A percentile compares a stretch with the other conserved stretches of the same genome.
Conservation (phyloP, 23 red algal species). For the Gracilaria caudata region DNA sequence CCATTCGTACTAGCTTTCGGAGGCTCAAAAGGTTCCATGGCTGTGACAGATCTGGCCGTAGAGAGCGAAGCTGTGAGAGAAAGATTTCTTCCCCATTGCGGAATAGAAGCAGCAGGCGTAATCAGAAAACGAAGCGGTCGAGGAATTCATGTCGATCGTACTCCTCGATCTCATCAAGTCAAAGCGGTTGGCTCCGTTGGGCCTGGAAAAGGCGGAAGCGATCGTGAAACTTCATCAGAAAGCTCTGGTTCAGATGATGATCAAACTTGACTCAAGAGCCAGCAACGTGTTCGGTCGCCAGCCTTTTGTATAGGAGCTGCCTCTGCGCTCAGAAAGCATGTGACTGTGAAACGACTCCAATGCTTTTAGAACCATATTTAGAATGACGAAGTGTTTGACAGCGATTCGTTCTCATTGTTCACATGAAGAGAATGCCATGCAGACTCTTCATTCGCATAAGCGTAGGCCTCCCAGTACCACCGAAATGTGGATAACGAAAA, state of each 20-base stretch:
- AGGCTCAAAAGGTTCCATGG: conserved; percentile 76
- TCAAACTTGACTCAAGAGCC: background rate
- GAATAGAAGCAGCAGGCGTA: background rate
- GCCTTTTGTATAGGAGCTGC: no score
- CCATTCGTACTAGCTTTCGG: conserved; percentile 78
- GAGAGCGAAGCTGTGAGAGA: conserved; percentile 67
- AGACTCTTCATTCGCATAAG: conserved; percentile 24
- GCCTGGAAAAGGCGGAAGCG: background rate
- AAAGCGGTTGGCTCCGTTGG: background rate
- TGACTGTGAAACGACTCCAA: no score
- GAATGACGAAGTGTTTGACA: background rate
- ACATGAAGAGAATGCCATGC: conserved; percentile 14
- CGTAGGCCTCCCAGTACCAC: conserved; percentile 57
- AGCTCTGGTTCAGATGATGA: conserved; percentile 1
- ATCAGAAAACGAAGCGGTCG: conserved; percentile 22
- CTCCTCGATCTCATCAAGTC: background rate
- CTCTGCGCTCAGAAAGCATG: no score
- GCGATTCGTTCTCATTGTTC: background rate
- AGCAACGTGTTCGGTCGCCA: background rate
- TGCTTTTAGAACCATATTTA: background rate
- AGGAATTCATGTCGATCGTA: background rate
- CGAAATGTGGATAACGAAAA: conserved; percentile 31
- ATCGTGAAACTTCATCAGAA: background rate
- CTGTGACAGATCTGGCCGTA: conserved; percentile 75
- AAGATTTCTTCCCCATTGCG: conserved; percentile 48